phyloP scores from a whole-genome alignment of 2,329 filamentous ascomycete genomes.

The Penicillium paneum region DNA sequence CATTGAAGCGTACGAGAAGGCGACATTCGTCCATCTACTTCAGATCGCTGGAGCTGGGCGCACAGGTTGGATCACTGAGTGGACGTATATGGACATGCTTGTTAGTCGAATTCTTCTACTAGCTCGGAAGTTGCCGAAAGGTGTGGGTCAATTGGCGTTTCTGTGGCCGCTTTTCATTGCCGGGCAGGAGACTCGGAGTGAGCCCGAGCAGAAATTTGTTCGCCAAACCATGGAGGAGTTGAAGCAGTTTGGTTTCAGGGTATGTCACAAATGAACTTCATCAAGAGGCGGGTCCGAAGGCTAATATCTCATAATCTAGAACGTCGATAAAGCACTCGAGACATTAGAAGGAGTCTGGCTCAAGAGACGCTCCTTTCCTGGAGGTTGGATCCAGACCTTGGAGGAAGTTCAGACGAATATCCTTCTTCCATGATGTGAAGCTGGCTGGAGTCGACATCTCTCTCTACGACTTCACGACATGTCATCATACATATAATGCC shows the following conservation, averaged over 20 bases:
- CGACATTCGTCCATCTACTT: slow-evolving; percentile 35
- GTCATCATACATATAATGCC: not conserved
- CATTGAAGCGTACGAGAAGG: slow-evolving; percentile 39
- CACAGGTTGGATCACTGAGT: slow-evolving; percentile 26
- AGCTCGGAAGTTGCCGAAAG: slow-evolving; percentile 31
- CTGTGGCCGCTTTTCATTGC: slow-evolving; percentile 37
- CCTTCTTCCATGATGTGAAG: slow-evolving; percentile 26
- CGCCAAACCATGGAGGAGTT: slow-evolving; percentile 31
- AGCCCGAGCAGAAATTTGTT: slow-evolving; percentile 30
- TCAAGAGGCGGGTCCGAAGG: not conserved
- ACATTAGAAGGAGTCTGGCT: slow-evolving; percentile 32
- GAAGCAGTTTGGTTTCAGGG: slow-evolving; percentile 31
- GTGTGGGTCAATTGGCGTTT: slow-evolving; percentile 33
- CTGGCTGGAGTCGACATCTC: not conserved
- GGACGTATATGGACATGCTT: slow-evolving; percentile 28
- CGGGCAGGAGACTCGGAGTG: slow-evolving; percentile 31
- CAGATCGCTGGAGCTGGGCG: slow-evolving; percentile 32
- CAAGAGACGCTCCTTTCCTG: slow-evolving; percentile 32
- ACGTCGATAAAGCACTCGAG: slow-evolving; percentile 32
- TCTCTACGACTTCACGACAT: not conserved
- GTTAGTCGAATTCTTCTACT: slow-evolving; percentile 31
- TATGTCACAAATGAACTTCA: not conserved
- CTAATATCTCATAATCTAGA: slow-evolving; percentile 15
- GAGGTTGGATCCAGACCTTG: slow-evolving; percentile 33
- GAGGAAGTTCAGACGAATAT: slow-evolving; percentile 35